These are phyloP conservation scores for Hibiscus tridactylites DNA, from an alignment of 345 rosid species.

Conservation along the genomic window DNA sequence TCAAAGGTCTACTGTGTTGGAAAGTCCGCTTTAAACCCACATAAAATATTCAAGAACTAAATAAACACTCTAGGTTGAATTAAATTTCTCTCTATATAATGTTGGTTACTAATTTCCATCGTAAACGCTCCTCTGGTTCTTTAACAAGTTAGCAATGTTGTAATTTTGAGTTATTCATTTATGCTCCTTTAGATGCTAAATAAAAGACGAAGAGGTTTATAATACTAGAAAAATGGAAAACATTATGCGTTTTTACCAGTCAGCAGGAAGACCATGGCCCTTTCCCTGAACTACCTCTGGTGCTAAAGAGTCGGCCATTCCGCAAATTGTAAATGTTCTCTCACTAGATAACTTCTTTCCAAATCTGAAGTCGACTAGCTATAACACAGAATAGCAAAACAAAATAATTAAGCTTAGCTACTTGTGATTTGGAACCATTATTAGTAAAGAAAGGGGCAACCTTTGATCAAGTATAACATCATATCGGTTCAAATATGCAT, in stretches of 20 bases:
- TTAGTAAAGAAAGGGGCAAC: background rate
- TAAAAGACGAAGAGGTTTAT: background rate
- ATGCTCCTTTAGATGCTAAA: background rate
- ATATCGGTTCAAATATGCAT: background rate
- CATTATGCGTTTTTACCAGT: conserved; percentile 45
- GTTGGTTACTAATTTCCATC: background rate
- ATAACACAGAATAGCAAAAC: conserved; percentile 12
- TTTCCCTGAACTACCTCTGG: conserved; percentile 88
- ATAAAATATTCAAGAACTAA: background rate
- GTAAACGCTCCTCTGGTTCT: background rate
- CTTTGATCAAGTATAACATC: background rate
- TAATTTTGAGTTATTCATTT: background rate
- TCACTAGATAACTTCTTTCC: conserved; percentile 58
- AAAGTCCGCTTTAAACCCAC: background rate
- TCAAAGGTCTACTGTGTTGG: background rate
- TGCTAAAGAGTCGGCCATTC: conserved; percentile 76
- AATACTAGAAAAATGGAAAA: background rate
- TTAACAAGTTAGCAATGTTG: background rate
- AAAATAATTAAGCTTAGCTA: conserved; percentile 2
- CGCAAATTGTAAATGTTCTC: conserved; percentile 81
- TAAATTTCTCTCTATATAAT: background rate
- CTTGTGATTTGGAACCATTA: background rate
- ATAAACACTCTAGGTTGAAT: background rate
- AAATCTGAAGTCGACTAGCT: conserved; percentile 85
- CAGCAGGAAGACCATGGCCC: conserved; percentile 80